Evolutionary conservation across 768 basidiomycete species (phyloP), one percentile per base, ranked within the genome.

Genomic region (Leucocoprinus sp.): DNA sequence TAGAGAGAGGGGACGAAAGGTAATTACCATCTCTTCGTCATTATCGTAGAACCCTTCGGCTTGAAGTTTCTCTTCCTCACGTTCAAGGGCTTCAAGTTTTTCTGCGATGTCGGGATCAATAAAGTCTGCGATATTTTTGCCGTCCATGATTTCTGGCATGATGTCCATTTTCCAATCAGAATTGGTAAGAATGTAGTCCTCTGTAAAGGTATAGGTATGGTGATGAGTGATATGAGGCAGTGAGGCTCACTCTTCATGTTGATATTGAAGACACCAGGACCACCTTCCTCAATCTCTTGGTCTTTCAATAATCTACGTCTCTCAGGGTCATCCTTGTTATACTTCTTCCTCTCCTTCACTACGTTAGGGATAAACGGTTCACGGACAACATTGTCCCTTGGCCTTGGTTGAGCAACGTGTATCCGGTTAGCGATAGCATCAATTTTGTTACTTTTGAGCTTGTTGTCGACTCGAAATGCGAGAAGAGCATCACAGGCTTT

Each of bases 101-200:
- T 93, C 93, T 15, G 80, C 82, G 50, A 99, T 98, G 58, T 99
- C 96, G 17, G 92, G 86, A 64, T 98, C 95, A 63, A 98, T 88
- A 51, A 99, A 99, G 71, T 99, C 96, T 18, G 93, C 95, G 42
- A 98, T 68, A 68, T 99, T 99, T 77, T 97, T 97, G 67, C 96
- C 96, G 54, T 97, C 82, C 83, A 91, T 82, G 58, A 99, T 89
- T 63, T 99, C 96, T n/a, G 96, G 96, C n/a, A 98, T 85, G 53
- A 79, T 73, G 58, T 99, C 96, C 68, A 80, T 71, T 70, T 96
- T 99, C 96, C 96, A 99, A 35, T 88, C 84, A 28, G 86, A 80
- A 59, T 96, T 82, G 18, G 80, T 73, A 48, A 99, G 80, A 21
- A 96, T 47, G 66, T 96, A 98, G 63, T 90, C 78, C 74, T 91